Conservation (phyloP, 2,329 filamentous ascomycete species). For the Calonectria leucothoes region DNA sequence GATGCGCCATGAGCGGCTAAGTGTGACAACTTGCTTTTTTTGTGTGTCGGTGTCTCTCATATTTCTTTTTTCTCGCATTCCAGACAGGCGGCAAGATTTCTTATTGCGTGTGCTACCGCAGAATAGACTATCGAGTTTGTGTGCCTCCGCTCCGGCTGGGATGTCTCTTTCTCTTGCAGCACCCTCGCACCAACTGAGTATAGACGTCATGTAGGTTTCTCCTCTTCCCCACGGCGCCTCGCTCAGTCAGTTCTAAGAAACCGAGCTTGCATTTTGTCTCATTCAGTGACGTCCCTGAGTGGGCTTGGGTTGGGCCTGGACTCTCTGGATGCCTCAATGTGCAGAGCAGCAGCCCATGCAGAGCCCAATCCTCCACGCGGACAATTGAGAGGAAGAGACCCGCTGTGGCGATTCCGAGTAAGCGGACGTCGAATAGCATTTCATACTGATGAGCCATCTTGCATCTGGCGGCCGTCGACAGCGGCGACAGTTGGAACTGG, state of each 20-base stretch:
- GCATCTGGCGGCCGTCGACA: background rate
- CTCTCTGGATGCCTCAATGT: background rate
- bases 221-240: background rate
- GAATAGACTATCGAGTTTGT: background rate
- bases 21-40: conserved; percentile 13
- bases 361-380: background rate
- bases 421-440: background rate
- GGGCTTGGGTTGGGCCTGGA: conserved; percentile 1
- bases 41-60: background rate
- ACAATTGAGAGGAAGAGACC: background rate
- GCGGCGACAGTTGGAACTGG: background rate
- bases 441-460: background rate
- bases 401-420: background rate
- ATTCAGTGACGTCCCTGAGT: background rate
- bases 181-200: background rate
- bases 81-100: background rate
- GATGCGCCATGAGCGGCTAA: conserved; percentile 1
- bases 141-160: background rate
- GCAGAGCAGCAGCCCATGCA: background rate
- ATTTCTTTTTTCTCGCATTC: conserved; percentile 1
- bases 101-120: background rate
- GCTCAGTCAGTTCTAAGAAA: background rate
- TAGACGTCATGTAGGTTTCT: background rate
- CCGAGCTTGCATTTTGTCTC: background rate
- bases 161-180: background rate